Evolutionary conservation across 2,329 filamentous ascomycete species (phyloP).

Genomic region (Fusarium albosuccineum): DNA sequence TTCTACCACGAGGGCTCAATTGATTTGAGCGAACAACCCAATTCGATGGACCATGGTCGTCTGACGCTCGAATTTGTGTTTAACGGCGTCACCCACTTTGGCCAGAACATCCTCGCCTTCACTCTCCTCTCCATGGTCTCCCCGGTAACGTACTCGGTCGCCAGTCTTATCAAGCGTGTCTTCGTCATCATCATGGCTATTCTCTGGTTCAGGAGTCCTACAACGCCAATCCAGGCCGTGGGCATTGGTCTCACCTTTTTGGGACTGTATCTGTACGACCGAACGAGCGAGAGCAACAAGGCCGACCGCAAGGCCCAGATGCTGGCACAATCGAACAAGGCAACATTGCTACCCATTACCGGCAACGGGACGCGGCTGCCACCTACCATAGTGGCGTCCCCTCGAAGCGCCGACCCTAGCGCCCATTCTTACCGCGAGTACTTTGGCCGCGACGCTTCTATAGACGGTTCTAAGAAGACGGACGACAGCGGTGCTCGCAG

Average conservation of each 20-base stretch:
- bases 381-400: conserved; percentile 40
- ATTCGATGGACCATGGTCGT: conserved; percentile 82
- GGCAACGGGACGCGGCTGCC: conserved; percentile 52
- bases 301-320: conserved; percentile 85
- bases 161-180: conserved; percentile 94
- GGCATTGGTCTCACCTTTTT: conserved; percentile 92
- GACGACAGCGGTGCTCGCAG: conserved; percentile 61
- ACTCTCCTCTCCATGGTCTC: conserved; percentile 92
- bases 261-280: conserved; percentile 95
- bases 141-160: conserved; percentile 96
- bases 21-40: conserved; percentile 67
- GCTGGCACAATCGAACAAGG: conserved; percentile 58
- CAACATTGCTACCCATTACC: conserved; percentile 75
- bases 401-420: conserved; percentile 43
- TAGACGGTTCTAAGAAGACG: conserved; percentile 68
- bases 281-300: conserved; percentile 88
- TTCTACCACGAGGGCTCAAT: conserved; percentile 86
- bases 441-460: conserved; percentile 51
- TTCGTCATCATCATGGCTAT: conserved; percentile 97
- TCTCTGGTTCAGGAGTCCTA: conserved; percentile 94
- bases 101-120: conserved; percentile 95
- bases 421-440: conserved; percentile 61
- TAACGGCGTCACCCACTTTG: conserved; percentile 97
- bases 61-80: conserved; percentile 89
- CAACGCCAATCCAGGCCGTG: conserved; percentile 83